phyloP scores from a whole-genome alignment of 2,329 filamentous ascomycete genomes.

The Ascochyta rabiei region DNA sequence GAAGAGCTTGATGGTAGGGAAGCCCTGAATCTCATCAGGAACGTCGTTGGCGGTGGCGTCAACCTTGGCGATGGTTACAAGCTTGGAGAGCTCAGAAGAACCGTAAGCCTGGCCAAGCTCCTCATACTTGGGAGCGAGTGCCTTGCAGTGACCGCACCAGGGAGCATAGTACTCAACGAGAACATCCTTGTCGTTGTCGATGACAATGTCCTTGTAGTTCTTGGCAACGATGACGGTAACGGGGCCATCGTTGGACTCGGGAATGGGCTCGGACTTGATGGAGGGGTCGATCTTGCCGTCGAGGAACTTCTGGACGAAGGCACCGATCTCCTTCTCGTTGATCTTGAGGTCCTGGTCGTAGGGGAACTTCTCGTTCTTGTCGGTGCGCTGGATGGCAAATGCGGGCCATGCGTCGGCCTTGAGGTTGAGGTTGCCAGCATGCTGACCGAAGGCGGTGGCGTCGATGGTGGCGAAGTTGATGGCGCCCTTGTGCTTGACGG shows the following conservation, averaged over 20 bases:
- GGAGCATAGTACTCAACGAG: conserved; percentile 98
- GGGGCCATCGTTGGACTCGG: conserved; percentile 88
- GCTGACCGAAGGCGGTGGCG: conserved; percentile 89
- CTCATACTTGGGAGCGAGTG: conserved; percentile 71
- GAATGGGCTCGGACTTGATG: conserved; percentile 98
- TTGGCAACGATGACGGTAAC: conserved; percentile 90
- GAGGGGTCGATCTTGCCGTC: conserved; percentile 90
- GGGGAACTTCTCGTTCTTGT: conserved; percentile 97
- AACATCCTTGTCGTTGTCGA: conserved; percentile 95
- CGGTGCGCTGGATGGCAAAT: conserved; percentile 95
- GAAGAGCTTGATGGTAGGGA: conserved; percentile 99
- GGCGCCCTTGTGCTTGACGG: conserved; percentile 88
- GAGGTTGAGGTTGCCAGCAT: conserved; percentile 96
- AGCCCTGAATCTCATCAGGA: conserved; percentile 93
- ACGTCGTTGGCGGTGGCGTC: conserved; percentile 96
- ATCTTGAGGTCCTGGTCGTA: conserved; percentile 85
- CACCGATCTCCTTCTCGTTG: conserved; percentile 71
- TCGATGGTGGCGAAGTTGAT: conserved; percentile 99
- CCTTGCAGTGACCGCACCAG: conserved; percentile 75
- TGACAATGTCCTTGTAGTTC: conserved; percentile 88
- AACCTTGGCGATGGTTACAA: conserved; percentile 82
- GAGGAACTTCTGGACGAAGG: conserved; percentile 85
- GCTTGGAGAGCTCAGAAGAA: conserved; percentile 57
- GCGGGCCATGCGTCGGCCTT: conserved; percentile 94
- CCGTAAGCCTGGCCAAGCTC: conserved; percentile 65